Evolutionary conservation across 164 flowering plant genomes (phyloP).

Genomic region (Platanus orientalis): DNA sequence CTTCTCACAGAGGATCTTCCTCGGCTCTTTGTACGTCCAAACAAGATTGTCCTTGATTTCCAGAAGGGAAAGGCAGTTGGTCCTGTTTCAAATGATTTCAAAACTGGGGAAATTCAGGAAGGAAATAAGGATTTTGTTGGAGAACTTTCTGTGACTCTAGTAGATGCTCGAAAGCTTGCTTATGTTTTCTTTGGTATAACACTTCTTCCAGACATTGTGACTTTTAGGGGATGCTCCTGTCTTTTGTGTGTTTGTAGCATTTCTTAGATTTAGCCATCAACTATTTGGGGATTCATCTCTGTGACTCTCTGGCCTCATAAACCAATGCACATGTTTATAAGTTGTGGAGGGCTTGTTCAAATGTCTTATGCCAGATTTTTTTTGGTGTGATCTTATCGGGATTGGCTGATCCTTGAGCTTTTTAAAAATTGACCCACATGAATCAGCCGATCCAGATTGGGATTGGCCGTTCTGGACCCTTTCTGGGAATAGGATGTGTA

Average conservation of each 20-base stretch:
- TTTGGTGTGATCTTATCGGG: too few relatives aligned
- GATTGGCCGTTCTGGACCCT: too few relatives aligned
- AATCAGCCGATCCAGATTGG: too few relatives aligned
- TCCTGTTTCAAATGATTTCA: slow-evolving; percentile 51
- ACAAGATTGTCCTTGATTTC: slow-evolving; percentile 88
- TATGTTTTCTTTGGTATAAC: slow-evolving; percentile 67
- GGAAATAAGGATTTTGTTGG: slow-evolving; percentile 86
- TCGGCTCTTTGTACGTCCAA: slow-evolving; percentile 88
- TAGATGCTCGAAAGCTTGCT: slow-evolving; percentile 82
- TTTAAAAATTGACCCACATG: too few relatives aligned
- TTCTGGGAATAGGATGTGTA: too few relatives aligned
- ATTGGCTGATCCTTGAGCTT: too few relatives aligned
- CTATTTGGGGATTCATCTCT: too few relatives aligned
- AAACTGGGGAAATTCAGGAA: slow-evolving; percentile 65
- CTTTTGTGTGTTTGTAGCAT: not conserved
- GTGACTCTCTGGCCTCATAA: too few relatives aligned
- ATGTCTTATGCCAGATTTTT: too few relatives aligned
- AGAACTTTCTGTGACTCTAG: slow-evolving; percentile 91
- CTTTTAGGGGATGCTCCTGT: not conserved
- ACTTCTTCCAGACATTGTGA: not conserved
- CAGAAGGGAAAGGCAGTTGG: slow-evolving; percentile 90
- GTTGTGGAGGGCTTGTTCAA: too few relatives aligned
- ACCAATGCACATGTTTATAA: too few relatives aligned
- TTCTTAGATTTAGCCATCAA: too few relatives aligned
- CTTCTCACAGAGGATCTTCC: slow-evolving; percentile 98